phyloP scores from a whole-genome alignment of 192 early-diverging fungal species.

The Pecoramyces ruminantium region DNA sequence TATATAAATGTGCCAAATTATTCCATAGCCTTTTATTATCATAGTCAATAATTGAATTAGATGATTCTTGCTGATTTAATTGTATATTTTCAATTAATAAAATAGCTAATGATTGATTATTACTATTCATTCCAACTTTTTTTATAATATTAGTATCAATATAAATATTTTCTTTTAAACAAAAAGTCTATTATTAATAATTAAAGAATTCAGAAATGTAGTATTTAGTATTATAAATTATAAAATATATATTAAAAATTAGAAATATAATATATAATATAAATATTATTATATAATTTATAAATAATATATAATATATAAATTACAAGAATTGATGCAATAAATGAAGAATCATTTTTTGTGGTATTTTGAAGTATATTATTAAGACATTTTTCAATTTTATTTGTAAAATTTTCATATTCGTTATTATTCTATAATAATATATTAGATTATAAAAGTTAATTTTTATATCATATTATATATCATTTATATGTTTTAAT shows the following conservation, averaged over 20 bases:
- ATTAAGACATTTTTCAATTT: background rate
- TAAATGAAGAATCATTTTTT: background rate
- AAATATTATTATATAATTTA: no score
- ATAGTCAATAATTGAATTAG: background rate
- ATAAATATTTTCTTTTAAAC: background rate
- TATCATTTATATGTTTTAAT: no score
- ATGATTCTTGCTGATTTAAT: background rate
- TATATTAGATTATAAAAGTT: background rate
- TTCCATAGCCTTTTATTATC: slow-evolving; percentile 23
- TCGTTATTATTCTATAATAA: background rate
- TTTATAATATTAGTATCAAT: background rate
- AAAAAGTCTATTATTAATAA: background rate
- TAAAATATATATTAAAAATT: background rate
- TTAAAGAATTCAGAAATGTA: no score
- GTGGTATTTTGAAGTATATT: background rate
- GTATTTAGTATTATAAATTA: no score
- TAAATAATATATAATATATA: background rate
- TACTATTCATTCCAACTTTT: background rate
- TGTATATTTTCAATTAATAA: background rate
- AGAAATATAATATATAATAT: background rate
- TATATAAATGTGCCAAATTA: slow-evolving; percentile 40
- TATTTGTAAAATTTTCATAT: background rate
- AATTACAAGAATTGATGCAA: background rate
- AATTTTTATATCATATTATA: no score
- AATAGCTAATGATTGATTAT: background rate